Percentiles rank a stretch among this genome's conserved stretches.
These are phyloP conservation scores for Neurospora sp. DNA, from an alignment of 495 filamentous ascomycete species.

Conservation along the genomic window DNA sequence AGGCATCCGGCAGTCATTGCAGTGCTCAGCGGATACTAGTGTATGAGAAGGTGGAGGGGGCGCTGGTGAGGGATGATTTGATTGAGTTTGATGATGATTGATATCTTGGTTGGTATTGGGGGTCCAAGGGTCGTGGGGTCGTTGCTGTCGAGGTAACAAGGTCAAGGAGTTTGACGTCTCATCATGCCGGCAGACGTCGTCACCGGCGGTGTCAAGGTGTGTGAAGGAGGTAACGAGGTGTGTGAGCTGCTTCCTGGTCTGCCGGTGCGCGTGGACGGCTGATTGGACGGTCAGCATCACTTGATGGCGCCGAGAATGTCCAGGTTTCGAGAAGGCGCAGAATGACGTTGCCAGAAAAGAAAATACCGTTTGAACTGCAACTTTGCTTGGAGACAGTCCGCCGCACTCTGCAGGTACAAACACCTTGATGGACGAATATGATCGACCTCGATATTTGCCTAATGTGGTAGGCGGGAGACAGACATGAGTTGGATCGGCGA, in stretches of 20 bases:
- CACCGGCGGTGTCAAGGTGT: neutral
- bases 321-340: neutral
- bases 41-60: no score
- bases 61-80: no score
- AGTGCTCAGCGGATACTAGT: no score
- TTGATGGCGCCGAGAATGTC: neutral
- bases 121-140: neutral
- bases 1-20: no score
- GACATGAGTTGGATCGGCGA: neutral
- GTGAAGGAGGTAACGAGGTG: neutral
- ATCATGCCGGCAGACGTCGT: neutral
- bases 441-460: neutral
- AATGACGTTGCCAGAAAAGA: neutral
- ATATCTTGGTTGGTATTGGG: neutral
- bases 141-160: neutral
- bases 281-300: neutral
- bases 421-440: neutral
- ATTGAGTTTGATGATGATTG: neutral
- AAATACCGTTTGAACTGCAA: neutral
- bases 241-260: neutral
- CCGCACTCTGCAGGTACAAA: neutral
- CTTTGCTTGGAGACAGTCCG: neutral
- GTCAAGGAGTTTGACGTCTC: neutral
- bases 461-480: neutral
- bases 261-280: neutral